Percentiles rank a stretch among this genome's conserved stretches.
phyloP scores from a whole-genome alignment of 768 basidiomycete genomes.

The Psilocybe azurescens region DNA sequence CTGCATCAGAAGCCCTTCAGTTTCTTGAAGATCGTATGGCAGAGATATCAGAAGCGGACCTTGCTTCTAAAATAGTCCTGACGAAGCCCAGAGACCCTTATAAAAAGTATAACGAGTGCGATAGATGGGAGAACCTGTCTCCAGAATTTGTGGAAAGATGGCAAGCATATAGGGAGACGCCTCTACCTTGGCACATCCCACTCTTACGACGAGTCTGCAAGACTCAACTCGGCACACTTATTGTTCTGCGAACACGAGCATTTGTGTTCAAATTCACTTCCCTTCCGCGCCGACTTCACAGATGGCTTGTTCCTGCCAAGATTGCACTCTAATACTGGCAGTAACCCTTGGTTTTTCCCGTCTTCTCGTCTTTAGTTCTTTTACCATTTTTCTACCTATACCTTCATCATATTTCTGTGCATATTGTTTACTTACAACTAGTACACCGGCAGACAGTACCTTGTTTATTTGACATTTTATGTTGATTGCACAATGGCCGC shows the following conservation, averaged over 20 bases:
- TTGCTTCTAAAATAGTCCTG: not conserved
- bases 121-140: constrained; percentile 1
- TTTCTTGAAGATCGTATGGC: not conserved
- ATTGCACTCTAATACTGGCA: too few relatives aligned
- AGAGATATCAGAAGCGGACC: not conserved
- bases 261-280: not conserved
- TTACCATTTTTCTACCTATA: too few relatives aligned
- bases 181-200: not conserved
- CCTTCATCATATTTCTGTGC: too few relatives aligned
- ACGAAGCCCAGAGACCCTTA: not conserved
- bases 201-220: not conserved
- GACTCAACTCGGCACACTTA: not conserved
- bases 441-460: too few relatives aligned
- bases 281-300: not conserved
- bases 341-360: too few relatives aligned
- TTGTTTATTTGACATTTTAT: too few relatives aligned
- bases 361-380: too few relatives aligned
- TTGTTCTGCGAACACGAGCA: not conserved
- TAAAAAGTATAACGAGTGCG: not conserved
- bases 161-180: not conserved
- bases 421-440: too few relatives aligned
- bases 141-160: not conserved
- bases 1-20: not conserved
- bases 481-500: too few relatives aligned
- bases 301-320: too few relatives aligned